These are phyloP conservation scores for Xylaria sp. DNA, from an alignment of 2,329 filamentous ascomycete species.

Conservation along the genomic window DNA sequence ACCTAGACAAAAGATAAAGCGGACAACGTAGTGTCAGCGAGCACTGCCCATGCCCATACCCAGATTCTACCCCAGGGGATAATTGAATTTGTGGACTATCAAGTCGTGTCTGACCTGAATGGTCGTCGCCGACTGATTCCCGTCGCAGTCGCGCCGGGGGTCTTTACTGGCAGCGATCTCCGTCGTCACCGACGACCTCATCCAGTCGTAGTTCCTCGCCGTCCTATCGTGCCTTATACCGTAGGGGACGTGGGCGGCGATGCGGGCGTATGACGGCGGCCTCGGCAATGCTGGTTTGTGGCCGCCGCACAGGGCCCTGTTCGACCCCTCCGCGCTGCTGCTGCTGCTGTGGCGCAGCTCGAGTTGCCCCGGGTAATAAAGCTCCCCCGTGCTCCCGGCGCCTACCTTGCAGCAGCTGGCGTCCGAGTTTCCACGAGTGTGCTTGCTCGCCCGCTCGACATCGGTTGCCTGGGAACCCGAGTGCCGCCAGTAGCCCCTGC, in stretches of 20 bases:
- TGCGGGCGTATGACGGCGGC: conserved; percentile 11
- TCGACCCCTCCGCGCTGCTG: conserved; percentile 15
- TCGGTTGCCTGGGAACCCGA: conserved; percentile 9
- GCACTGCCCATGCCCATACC: neutral
- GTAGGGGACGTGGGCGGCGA: conserved; percentile 1
- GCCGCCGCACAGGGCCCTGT: conserved; percentile 10
- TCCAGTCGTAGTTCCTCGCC: conserved; percentile 16
- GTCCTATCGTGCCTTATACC: too few relatives aligned
- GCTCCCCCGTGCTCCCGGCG: conserved; percentile 10
- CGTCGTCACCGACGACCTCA: conserved; percentile 26
- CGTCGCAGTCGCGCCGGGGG: neutral
- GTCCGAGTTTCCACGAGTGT: conserved; percentile 20
- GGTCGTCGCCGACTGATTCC: conserved; percentile 9
- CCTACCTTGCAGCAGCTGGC: conserved; percentile 10
- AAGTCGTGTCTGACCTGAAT: conserved; percentile 27
- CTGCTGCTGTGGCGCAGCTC: conserved; percentile 11
- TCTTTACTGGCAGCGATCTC: conserved; percentile 19
- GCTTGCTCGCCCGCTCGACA: conserved; percentile 15
- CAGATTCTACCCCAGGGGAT: conserved; percentile 56
- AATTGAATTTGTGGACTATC: conserved; percentile 18
- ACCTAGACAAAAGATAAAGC: neutral
- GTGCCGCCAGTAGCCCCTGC: conserved; percentile 9
- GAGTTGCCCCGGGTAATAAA: conserved; percentile 12
- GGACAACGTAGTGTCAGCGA: too few relatives aligned
- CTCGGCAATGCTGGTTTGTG: conserved; percentile 4